Percentiles rank a stretch among this genome's conserved stretches.
These are phyloP conservation scores for Fonsecaea nubica DNA, from an alignment of 2,329 filamentous ascomycete species.

Conservation along the genomic window DNA sequence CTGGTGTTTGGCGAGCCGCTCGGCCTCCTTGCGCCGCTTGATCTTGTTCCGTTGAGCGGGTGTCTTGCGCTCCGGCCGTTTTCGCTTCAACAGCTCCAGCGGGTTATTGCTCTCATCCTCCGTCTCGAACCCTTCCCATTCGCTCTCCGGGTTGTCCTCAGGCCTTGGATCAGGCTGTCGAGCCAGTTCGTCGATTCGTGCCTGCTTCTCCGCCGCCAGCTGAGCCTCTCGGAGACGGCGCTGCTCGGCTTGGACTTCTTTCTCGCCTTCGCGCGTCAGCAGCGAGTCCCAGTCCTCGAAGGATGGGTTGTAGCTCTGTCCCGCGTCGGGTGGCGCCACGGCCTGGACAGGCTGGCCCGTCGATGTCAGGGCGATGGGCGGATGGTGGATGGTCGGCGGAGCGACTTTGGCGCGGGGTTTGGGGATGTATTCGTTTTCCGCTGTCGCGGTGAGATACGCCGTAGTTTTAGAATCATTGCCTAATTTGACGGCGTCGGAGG, in stretches of 20 bases:
- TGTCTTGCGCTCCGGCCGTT: constrained; percentile 84
- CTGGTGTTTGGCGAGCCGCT: constrained; percentile 77
- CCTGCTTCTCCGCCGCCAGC: constrained; percentile 59
- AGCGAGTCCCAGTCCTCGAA: constrained; percentile 85
- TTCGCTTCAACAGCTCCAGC: constrained; percentile 71
- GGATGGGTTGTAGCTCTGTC: constrained; percentile 89
- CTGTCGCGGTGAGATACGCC: constrained; percentile 33
- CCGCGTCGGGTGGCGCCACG: constrained; percentile 77
- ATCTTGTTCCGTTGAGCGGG: constrained; percentile 84
- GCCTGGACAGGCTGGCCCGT: constrained; percentile 80
- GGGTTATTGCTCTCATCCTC: constrained; percentile 73
- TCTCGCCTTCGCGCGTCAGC: constrained; percentile 74
- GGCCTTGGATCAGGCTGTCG: constrained; percentile 76
- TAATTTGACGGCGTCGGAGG: constrained; percentile 51
- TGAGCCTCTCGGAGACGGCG: constrained; percentile 74
- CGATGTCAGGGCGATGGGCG: constrained; percentile 81
- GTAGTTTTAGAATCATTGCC: constrained; percentile 57
- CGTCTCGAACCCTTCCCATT: constrained; percentile 89
- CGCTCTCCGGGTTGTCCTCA: constrained; percentile 85
- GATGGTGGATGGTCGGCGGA: constrained; percentile 75
- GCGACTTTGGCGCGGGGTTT: constrained; percentile 70
- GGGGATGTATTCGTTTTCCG: constrained; percentile 68
- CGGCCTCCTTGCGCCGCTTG: constrained; percentile 86
- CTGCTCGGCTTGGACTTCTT: constrained; percentile 79
- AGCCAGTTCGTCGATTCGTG: constrained; percentile 74